Evolutionary conservation across 768 basidiomycete genomes (phyloP), one percentile per base, ranked within the genome.

Genomic region (Pleurotus eryngii): DNA sequence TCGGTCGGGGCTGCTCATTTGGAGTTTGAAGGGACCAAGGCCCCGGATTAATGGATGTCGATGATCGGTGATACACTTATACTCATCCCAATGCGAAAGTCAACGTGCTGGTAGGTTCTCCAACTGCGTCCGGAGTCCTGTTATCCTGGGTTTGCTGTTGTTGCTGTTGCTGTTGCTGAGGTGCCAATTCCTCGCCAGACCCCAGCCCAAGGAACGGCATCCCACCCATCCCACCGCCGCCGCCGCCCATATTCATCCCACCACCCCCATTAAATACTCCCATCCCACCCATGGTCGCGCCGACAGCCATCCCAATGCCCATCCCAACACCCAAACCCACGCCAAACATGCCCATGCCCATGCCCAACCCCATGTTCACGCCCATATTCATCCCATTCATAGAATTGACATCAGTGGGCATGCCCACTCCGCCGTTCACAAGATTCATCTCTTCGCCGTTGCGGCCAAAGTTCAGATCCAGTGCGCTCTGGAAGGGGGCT

Each of bases 241-340:
- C 48, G n/a, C 30, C 30, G 17, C 49, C 49, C 49, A 35, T 20
- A 5, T 17, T 30, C 20, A 50, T 26, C 24, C 46, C 46, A 12
- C 46, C 46, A 48, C 17, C n/a, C 46, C 46, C 46, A 26, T 24
- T 26, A 2, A 48, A 20, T 24, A 20, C 46, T 9, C 46, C 22
- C 18, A 48, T 26, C 17, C 46, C 46, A 20, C 46, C 46, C 46
- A 48, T 48, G 6, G 18, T 26, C 17, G 39, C 51, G 22, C 35
- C 51, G 20, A 54, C 38, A 40, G 35, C 51, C 51, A 54, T 54
- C 51, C 51, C 51, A 26, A 54, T 54, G 15, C 51, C 51, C 35
- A 54, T 42, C 15, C 51, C 51, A 5, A 54, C 39, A 15, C 51
- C 51, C 51, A 54, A 54, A 7, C 51, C 51, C 38, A 54, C 26